Evolutionary conservation across 1,139 yeast species (phyloP).

Genomic region (Debaryomycetaceae sp.): DNA sequence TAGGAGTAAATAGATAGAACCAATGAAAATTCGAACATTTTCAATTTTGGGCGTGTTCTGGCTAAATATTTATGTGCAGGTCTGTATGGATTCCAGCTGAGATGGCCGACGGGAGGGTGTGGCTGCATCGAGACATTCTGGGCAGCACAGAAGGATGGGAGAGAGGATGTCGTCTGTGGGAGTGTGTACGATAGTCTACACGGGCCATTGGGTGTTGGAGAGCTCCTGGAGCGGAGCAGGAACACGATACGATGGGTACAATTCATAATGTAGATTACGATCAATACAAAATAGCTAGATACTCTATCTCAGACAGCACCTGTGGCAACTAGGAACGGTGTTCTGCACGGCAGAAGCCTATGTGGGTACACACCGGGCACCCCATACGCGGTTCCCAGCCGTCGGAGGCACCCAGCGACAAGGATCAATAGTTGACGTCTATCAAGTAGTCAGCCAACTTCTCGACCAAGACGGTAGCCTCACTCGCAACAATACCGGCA

Average conservation of each 20-base stretch:
- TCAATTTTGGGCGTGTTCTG: not conserved
- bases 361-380: not conserved
- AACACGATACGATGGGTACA: not conserved
- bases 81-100: not conserved
- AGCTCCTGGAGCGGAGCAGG: not conserved
- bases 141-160: not conserved
- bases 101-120: not conserved
- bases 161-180: not conserved
- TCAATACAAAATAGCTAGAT: not conserved
- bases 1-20: not conserved
- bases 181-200: too few species aligned
- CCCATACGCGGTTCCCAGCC: not conserved
- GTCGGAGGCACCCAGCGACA: not conserved
- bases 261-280: not conserved
- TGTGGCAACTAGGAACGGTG: too few species aligned
- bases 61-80: not conserved
- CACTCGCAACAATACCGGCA: constrained; percentile 85
- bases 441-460: constrained; percentile 93
- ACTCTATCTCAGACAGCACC: not conserved
- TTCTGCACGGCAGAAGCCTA: too few species aligned
- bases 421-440: constrained; percentile 39
- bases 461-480: constrained; percentile 91
- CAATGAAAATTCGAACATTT: constrained; percentile 4
- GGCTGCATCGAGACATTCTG: not conserved
- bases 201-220: too few species aligned